Base-by-base conservation (phyloP, 306 rosid species). In the Cajanus cajan region DNA sequence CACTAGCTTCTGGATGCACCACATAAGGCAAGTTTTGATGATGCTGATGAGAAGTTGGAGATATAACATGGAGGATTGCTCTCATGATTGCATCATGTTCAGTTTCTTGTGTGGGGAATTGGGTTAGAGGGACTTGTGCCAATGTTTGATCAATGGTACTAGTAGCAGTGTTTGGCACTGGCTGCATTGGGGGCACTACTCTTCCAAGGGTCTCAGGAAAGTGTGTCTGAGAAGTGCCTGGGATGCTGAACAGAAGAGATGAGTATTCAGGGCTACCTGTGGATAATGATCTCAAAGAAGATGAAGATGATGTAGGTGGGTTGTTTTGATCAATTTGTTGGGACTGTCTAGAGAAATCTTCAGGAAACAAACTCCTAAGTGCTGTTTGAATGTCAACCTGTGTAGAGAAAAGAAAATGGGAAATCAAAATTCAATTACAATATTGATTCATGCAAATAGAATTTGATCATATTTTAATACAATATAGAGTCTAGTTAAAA, bases 261-360 rank as follows among this genome's bases (percentile, higher is more conserved):
- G 97, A 92, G 31, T 64, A 82, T 65, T 90, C 95, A 19, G 93
- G 98, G 87, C 93, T 91, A 13, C 86, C 96, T 40, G 89, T 67
- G 62, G 98, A 88, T n/a, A 86, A 13, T 64, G 97, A 94, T 88
- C 87, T 90, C 64, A 90, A 68, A 21, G 97, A 95, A 1, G 98
- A 92, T 63, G 98, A 88, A 11, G 97, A 91, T 15, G 98, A 92
- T 54, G 98, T 82, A 9, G 80, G 89, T 36, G 86, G 90, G 74
- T 88, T 86, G 74, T 88, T 86, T 40, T 83, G 95, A 68, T 76
- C 88, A 8, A 82, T 62, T 64, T 77, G 83, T 19, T 52, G 84
- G 4, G 73, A 48, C 3, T 41, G 79, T 68, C 83, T 73, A 0
- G 87, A 66, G 62, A 89, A 86, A 6, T 87, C 93, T 51, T 74